Percentiles rank a stretch among this genome's conserved stretches.
Evolutionary conservation across 1,284 basidiomycete genomes (phyloP).

Genomic region (Austropuccinia psidii): DNA sequence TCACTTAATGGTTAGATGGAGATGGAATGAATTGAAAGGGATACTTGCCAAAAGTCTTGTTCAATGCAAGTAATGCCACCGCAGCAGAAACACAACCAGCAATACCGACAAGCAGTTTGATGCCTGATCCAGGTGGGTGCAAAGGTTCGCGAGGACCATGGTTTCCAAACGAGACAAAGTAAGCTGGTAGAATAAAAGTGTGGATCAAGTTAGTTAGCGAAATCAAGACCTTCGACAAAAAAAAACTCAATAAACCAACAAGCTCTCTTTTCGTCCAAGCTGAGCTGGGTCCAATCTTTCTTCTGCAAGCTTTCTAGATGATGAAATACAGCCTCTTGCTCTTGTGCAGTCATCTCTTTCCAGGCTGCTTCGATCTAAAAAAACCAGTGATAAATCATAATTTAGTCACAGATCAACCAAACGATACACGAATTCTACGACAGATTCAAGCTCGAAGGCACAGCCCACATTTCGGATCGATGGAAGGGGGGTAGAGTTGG

Average conservation of each 20-base stretch:
- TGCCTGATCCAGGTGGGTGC: slow-evolving; percentile 35
- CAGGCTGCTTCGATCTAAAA: slow-evolving; percentile 37
- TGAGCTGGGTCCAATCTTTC: slow-evolving; percentile 36
- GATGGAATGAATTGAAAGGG: not conserved
- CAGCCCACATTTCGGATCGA: no score
- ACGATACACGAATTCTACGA: no score
- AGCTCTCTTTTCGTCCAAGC: slow-evolving; percentile 36
- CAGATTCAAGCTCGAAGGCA: no score
- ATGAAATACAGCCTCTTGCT: slow-evolving; percentile 35
- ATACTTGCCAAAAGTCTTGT: slow-evolving; percentile 14
- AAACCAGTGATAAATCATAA: no score
- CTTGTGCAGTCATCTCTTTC: slow-evolving; percentile 36
- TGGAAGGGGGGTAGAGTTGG: no score
- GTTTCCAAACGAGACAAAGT: slow-evolving; percentile 36
- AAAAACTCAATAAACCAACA: slow-evolving; percentile 11
- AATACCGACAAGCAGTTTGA: slow-evolving; percentile 36
- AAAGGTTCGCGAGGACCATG: slow-evolving; percentile 36
- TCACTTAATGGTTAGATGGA: not conserved
- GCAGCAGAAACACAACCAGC: slow-evolving; percentile 35
- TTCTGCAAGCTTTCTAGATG: slow-evolving; percentile 36
- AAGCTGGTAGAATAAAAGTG: not conserved
- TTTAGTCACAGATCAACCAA: no score
- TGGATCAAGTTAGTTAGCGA: not conserved
- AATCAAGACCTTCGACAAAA: not conserved
- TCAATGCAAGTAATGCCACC: slow-evolving; percentile 24